These are phyloP conservation scores for Clonostachys rosea DNA, from an alignment of 2,329 filamentous ascomycete genomes.

Conservation along the genomic window DNA sequence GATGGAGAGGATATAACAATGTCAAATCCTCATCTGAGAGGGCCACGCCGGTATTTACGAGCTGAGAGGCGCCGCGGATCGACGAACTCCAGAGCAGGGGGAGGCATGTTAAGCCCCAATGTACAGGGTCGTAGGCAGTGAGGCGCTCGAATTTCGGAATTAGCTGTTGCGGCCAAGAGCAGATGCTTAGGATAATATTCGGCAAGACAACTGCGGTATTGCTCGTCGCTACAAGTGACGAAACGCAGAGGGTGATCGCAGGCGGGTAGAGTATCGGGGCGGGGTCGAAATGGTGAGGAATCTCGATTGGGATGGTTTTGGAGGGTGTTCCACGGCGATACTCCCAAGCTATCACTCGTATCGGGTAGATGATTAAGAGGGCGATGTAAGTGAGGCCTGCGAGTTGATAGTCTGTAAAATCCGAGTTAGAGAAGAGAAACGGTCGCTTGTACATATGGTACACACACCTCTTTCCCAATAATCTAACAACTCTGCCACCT, in stretches of 20 bases:
- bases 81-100: constrained; percentile 46
- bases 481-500: constrained; percentile 37
- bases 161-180: constrained; percentile 68
- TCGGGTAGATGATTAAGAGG: constrained; percentile 51
- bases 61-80: background rate
- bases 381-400: constrained; percentile 25
- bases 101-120: constrained; percentile 73
- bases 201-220: constrained; percentile 62
- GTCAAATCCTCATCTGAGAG: constrained; percentile 54
- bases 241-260: constrained; percentile 69
- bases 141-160: constrained; percentile 59
- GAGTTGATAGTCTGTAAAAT: constrained; percentile 39
- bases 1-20: constrained; percentile 78
- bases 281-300: constrained; percentile 82
- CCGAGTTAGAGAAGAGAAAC: constrained; percentile 1
- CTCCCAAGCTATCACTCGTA: constrained; percentile 49
- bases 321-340: constrained; percentile 31
- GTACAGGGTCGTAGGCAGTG: constrained; percentile 59
- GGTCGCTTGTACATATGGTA: background rate
- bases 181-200: constrained; percentile 77
- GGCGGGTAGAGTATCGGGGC: constrained; percentile 87
- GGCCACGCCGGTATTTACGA: constrained; percentile 8
- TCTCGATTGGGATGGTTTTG: constrained; percentile 33
- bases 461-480: constrained; percentile 44
- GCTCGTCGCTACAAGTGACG: constrained; percentile 65